Base-by-base conservation (phyloP, 352 stramenopile genomes). In the Phytophthora parvispora region DNA sequence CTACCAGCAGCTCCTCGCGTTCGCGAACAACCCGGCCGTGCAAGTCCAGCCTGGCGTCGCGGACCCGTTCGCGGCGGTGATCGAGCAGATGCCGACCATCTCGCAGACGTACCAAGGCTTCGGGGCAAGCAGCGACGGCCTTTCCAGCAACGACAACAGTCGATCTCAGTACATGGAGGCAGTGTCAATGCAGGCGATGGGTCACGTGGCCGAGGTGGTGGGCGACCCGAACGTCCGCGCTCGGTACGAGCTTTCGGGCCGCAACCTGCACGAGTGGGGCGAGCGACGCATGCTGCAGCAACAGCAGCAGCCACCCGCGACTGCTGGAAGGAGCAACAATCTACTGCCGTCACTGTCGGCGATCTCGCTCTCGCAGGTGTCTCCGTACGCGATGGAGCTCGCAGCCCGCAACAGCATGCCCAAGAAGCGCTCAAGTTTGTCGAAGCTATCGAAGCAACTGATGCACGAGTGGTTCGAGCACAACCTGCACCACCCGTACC, bases 401-500 rank as follows among this genome's bases (percentile, higher is more conserved):
- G 71, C 75, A 15, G 63, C 60, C 38, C 59, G 72, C 25, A 77
- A 68, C 22, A 77, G 67, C 67, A 20, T 73, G 27, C 75, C 74
- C 8, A 96, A 92, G 75, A 93, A 90, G 57, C 86, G 89, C 9
- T 82, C 86, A 29, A 96, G 88, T 58, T 55, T 96, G 28, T 91
- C 86, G 4, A 93, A 92, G 64, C 72, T 75, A 32, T 86, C 87
- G 10, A 96, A 94, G 69, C 74, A 67, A n/a, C 60, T 93, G 54
- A 81, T 96, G 64, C 81, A 84, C 31, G 63, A 74, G n/a, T 96
- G 89, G 89, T 95, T 95, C 66, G 84, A 95, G 54, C 82, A 90
- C 28, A 89, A 96, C 43, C 58, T 95, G 62, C 89, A 94, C 59
- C 89, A 96, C 55, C 89, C 89, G 55, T 96, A 95, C 64, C 89